Evolutionary conservation across 2,329 filamentous ascomycete genomes (phyloP).

Genomic region (Torrubiella hemipterigena): DNA sequence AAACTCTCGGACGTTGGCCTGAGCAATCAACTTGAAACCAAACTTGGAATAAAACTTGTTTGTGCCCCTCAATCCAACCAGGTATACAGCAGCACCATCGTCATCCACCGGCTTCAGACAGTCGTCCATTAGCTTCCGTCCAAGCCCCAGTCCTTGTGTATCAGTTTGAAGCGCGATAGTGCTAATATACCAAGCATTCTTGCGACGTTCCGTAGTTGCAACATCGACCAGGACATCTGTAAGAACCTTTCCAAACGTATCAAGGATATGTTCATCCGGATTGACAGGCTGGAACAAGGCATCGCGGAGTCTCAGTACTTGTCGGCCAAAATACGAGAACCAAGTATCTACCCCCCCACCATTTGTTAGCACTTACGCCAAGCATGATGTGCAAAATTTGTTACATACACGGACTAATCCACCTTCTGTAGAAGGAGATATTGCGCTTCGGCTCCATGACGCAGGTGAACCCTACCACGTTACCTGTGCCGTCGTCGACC

Average conservation of each 20-base stretch:
- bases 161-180: constrained; percentile 18
- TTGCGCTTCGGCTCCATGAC: no score
- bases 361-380: no score
- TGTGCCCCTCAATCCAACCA: constrained; percentile 18
- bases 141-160: constrained; percentile 19
- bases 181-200: constrained; percentile 22
- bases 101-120: constrained; percentile 16
- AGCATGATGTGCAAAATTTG: no score
- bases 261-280: no score
- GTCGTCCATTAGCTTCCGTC: constrained; percentile 17
- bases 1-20: constrained; percentile 22
- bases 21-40: constrained; percentile 21
- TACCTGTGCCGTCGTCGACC: not conserved
- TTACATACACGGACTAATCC: no score
- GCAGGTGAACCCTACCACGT: not conserved
- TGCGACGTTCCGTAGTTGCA: constrained; percentile 15
- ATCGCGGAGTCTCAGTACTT: no score
- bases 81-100: constrained; percentile 17
- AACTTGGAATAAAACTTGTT: constrained; percentile 19
- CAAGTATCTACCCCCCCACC: no score
- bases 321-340: no score
- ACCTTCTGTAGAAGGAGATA: no score
- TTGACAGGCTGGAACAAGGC: no score
- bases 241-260: no score
- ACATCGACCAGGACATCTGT: no score